Evolutionary conservation across 106 monocot species (phyloP).

Genomic region (Dactylorhiza incarnata): DNA sequence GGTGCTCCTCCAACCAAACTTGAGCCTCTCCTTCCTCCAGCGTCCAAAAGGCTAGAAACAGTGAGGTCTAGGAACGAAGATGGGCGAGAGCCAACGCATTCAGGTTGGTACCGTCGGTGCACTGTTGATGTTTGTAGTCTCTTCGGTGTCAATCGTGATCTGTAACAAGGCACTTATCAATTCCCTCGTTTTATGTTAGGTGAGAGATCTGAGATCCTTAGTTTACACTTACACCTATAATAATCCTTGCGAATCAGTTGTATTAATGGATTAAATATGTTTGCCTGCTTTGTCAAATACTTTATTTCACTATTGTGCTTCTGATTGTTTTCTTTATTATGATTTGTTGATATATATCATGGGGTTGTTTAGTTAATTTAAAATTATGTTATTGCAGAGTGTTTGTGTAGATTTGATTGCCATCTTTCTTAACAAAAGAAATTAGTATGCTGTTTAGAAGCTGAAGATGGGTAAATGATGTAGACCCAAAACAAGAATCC

Average conservation of each 20-base stretch:
- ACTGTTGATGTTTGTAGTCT: constrained; percentile 37
- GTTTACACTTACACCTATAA: background rate
- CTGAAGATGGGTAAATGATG: background rate
- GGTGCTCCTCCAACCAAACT: background rate
- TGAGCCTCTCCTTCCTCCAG: too few species aligned
- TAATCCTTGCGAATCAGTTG: background rate
- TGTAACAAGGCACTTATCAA: constrained; percentile 50
- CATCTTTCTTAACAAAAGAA: background rate
- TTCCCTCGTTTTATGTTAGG: constrained; percentile 40
- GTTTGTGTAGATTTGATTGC: background rate
- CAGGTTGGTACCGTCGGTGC: constrained; percentile 40
- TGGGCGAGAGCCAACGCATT: constrained; percentile 27
- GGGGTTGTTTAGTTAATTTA: background rate
- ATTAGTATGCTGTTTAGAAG: background rate
- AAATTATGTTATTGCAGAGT: background rate
- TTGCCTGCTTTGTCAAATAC: background rate
- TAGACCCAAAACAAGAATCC: background rate
- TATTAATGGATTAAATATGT: background rate
- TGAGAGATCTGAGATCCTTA: constrained; percentile 9
- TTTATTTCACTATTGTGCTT: background rate
- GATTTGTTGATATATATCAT: background rate
- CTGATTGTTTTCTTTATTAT: too few species aligned
- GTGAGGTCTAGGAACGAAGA: constrained; percentile 8
- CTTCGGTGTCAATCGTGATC: constrained; percentile 49
- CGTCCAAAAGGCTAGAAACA: background rate